Evolutionary conservation across 2,329 filamentous ascomycete species (phyloP), one percentile per base, ranked within the genome.

Genomic region (Claviceps pusilla): DNA sequence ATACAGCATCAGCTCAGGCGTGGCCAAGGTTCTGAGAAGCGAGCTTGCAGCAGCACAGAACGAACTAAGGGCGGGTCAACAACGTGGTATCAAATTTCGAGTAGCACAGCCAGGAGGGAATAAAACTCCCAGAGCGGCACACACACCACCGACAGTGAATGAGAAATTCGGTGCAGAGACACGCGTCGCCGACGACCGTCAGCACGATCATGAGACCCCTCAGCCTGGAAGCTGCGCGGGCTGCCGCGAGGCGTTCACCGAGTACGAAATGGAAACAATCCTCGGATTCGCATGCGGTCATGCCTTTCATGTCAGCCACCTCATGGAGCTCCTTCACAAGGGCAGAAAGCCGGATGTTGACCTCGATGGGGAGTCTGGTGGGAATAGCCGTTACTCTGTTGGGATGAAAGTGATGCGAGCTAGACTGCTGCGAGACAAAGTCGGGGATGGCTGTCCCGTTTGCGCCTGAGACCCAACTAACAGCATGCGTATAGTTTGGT

Each of bases 351-450:
- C 68, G 6, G 78, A 83, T 55, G 65, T 71, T 3, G 71, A 74
- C 3, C 70, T 78, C 33, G 71, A 70, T 2, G 71, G 67, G 16
- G 67, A 68, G 3, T 68, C 70, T 45, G 70, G 74, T 11, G 66
- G 71, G 16, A 68, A 66, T 54, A 67, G 69, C 31, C 76, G 78
- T 7, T 76, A 84, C 55, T 87, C 85, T 53, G 82, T 97, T 7
- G 87, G 88, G 0, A 81, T 84, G 35, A 96, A 96, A 69, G 89
- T 95, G 33, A 93, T 87, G 59, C 87, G 89, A 65, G 89, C 90
- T 43, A 79, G 89, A 58, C 66, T 95, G 54, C 69, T 95, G 56
- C 77, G 83, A 60, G 86, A 90, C 62, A 80, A 80, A 57, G 76
- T 91, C 41, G 71, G 75, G 48, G 77, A 75, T 9, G 84, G 83